A percentile compares a stretch with the other conserved stretches of the same genome.
These are phyloP conservation scores for Pyricularia sp. DNA, from an alignment of 2,329 filamentous ascomycete species.

Conservation along the genomic window DNA sequence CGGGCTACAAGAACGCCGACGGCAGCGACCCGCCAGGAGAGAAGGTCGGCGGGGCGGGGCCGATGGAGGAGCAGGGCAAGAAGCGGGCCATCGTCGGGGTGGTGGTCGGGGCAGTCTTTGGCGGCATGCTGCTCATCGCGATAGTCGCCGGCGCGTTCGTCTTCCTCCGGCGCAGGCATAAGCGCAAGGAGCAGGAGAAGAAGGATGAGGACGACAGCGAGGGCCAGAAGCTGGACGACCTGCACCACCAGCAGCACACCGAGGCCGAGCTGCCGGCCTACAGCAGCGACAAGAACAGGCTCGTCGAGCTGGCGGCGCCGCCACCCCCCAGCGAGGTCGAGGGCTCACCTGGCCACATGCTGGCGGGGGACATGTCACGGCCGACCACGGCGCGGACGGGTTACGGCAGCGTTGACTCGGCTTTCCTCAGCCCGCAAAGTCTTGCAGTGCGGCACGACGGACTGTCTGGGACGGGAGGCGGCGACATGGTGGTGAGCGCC, in stretches of 20 bases:
- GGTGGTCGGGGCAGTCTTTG: neutral
- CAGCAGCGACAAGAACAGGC: neutral
- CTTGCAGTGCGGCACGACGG: neutral
- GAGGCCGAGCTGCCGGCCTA: slow-evolving; percentile 3
- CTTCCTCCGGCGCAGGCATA: neutral
- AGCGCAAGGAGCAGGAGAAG: neutral
- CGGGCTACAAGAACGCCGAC: slow-evolving; percentile 13
- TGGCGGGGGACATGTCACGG: neutral
- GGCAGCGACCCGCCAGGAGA: neutral
- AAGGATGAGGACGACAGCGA: neutral
- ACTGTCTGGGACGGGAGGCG: neutral
- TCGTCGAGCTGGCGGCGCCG: neutral
- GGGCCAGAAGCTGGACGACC: neutral
- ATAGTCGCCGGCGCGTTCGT: neutral
- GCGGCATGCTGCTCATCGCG: neutral
- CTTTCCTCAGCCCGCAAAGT: neutral
- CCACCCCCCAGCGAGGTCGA: neutral
- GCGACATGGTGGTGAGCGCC: neutral
- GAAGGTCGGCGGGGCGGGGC: neutral
- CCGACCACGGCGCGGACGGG: neutral
- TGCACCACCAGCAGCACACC: neutral
- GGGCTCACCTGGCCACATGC: neutral
- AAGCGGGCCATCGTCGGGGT: neutral
- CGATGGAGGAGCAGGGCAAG: neutral
- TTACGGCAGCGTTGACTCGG: neutral